Evolutionary conservation across 257 asterid genomes (phyloP), one percentile per base, ranked within the genome.

Genomic region (Capsicum pubescens): DNA sequence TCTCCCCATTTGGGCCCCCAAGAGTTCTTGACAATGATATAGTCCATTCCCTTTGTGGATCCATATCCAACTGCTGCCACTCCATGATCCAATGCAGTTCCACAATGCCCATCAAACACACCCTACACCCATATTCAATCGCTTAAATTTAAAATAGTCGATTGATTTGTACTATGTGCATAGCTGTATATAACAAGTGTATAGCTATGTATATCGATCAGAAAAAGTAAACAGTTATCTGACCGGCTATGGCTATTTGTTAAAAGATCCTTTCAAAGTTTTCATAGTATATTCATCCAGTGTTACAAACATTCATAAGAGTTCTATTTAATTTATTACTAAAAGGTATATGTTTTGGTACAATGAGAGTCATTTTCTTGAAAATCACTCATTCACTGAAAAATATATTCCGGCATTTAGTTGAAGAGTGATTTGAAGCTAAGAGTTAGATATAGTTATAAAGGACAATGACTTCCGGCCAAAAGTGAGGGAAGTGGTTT

Each of bases 1-100:
- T 93, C 97, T 26, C 95, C 95, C 94, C 95, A 93, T 78, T 86
- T 89, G 2, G 90, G 80, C 6, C 95, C 95, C 97, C 97, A 93
- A 6, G 97, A 93, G 32, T 93, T 93, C 91, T 91, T 91, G 79
- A 93, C 92, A 13, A 90, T 86, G 13, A 90, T 70, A 81, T 88
- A 91, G 35, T 90, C 90, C 84, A 74, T 5, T 10, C 90, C 90
- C 15, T 91, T 88, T 67, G 88, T 85, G 50, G 92, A 56, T 57
- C 92, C 94, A 35, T 91, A 91, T 57, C 94, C 94, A 42, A 91
- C 91, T 1, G 93, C 92, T 6, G 93, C 81, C 76, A 91, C 93
- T 54, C 92, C 94, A 36, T 91, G 94, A 84, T 91, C 91, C 61
- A 91, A 89, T 42, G 89, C 86, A 0, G 86, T 87, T 83, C 93